phyloP scores from a whole-genome alignment of 2,329 filamentous ascomycete species.

The Aspergillus ustus region DNA sequence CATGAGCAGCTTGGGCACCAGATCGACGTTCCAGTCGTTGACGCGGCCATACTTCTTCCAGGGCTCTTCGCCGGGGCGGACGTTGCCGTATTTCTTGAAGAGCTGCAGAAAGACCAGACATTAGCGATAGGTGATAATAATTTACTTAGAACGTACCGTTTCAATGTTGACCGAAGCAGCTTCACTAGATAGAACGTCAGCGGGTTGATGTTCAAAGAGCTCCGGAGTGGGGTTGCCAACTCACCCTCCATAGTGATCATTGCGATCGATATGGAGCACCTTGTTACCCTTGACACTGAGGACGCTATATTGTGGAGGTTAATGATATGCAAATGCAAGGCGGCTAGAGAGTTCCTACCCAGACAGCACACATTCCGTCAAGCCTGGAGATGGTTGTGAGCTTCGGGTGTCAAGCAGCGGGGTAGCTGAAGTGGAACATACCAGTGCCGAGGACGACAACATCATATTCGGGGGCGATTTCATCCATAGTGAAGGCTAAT shows the following conservation, averaged over 20 bases:
- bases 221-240: conserved; percentile 42
- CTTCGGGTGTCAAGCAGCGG: conserved; percentile 36
- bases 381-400: conserved; percentile 61
- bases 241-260: conserved; percentile 97
- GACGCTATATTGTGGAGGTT: conserved; percentile 62
- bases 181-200: conserved; percentile 64
- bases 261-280: conserved; percentile 97
- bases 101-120: conserved; percentile 63
- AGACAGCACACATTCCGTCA: conserved; percentile 99
- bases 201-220: conserved; percentile 24
- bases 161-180: conserved; percentile 97
- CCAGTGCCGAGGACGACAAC: conserved; percentile 97
- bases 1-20: conserved; percentile 98
- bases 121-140: conserved; percentile 27
- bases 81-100: conserved; percentile 96
- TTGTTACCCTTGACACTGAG: conserved; percentile 99
- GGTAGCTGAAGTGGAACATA: conserved; percentile 52
- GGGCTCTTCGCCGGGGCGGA: conserved; percentile 76
- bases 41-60: conserved; percentile 97
- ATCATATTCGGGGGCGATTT: conserved; percentile 98
- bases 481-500: conserved; percentile 73
- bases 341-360: conserved; percentile 64
- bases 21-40: conserved; percentile 99
- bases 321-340: conserved; percentile 17
- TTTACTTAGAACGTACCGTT: conserved; percentile 62